Base-by-base conservation (phyloP, 352 stramenopile genomes). In the Globisporangium iwayamae region DNA sequence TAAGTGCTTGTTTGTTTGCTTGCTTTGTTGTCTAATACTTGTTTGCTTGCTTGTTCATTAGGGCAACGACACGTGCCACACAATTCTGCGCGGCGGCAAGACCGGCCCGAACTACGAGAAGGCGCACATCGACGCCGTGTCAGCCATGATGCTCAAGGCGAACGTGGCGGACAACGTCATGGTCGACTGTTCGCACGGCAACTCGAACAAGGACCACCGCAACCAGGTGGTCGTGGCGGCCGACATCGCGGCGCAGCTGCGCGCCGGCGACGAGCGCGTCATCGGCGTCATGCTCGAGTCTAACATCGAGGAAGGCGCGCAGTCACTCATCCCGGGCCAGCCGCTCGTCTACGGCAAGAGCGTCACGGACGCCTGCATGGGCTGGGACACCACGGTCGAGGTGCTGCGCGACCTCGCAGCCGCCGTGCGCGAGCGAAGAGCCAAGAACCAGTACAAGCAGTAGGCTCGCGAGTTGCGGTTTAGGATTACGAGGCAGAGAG, bases 101-200 rank as follows among this genome's bases (percentile, higher is more conserved):
- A 83, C 69, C 32, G 89, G 87, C 13, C 87, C 89, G 10, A 96
- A 96, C 78, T 96, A 79, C 59, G 77, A 86, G 63, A 87, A 89
- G 63, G 63, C 87, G 74, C 76, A 95, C 73, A 86, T 96, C n/a
- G 80, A 94, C 5, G 81, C 84, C 54, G 81, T 81, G 13, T 90
- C 83, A 45, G 73, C 68, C 54, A 78, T 93, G 61, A 91, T 96
- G 75, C 83, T 90, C 69, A 95, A 94, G 78, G 74, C 86, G 18
- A 91, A 92, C 39, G 50, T 93, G 47, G 67, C 79, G 58, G 78
- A 92, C 71, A 93, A 94, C 67, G 68, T 96, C 51, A 96, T 96
- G 89, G 74, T 96, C 34, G 89, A 96, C 81, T 96, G 87, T 75
- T 94, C 85, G 71, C 89, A 96, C 71, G 87, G 89, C 65, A 96